Base-by-base conservation (phyloP, 2,329 filamentous ascomycete genomes). In the Byssoonygena ceratinophila region DNA sequence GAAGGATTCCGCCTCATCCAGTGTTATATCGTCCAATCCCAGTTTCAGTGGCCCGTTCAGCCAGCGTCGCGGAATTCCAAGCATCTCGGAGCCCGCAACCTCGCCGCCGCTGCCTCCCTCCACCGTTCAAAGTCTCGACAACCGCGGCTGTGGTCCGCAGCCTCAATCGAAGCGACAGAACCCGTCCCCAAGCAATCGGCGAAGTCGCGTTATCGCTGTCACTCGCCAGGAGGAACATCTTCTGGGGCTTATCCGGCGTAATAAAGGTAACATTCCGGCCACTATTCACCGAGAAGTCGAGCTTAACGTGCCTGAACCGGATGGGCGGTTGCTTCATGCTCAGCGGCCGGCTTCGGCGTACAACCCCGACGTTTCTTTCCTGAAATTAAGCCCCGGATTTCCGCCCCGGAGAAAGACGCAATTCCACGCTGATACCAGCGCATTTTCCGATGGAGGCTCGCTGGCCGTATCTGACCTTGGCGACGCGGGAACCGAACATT, bases 221-320 rank as follows among this genome's bases (percentile, higher is more conserved):
- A 78, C 76, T 0, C 66, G 73, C 51, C 75, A 77, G 59, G 76
- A 78, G 61, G 73, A 77, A 55, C 66, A 71, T 37, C 65, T 78
- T 1, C 63, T 78, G 2, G 74, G 75, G 58, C 72, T 74, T 1
- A 71, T 78, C 63, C 67, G 76, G 51, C 64, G 68, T 48, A 74
- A 74, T 45, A 68, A 72, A 56, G 72, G 74, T 46, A 69, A 66
- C 36, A 71, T 76, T 59, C 69, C 70, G 2, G 67, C 72, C 18
- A 68, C 68, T 55, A 64, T 73, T 23, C 66, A 65, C 22, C 14
- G 22, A 0, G 47, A 54, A 56, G 58, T 65, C 8, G 61, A 62
- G 12, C 11, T 47, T 4, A 44, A 6, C 43, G 37, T 25, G 40
- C 22, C 16, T 25, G 50, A 53, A 7, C 36, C 37, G 16, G 53